Conservation (phyloP, 306 rosid species). For the Cucumis melo region DNA sequence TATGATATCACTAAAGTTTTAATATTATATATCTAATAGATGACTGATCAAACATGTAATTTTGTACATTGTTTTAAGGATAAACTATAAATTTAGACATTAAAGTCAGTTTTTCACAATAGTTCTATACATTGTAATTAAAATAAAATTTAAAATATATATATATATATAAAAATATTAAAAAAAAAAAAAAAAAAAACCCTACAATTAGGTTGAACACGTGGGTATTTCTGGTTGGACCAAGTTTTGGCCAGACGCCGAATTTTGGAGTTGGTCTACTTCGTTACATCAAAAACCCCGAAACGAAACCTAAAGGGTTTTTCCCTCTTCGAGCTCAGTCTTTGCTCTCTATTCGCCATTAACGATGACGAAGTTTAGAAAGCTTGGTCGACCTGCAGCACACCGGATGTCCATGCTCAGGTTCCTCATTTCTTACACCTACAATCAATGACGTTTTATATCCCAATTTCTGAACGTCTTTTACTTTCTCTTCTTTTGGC, state of each 20-base stretch:
- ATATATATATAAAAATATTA: too few relatives aligned
- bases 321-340: constrained; percentile 2
- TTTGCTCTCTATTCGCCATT: not conserved
- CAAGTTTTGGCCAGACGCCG: not conserved
- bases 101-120: too few relatives aligned
- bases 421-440: constrained; percentile 11
- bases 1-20: too few relatives aligned
- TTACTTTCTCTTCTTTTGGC: not conserved
- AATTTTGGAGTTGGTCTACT: not conserved
- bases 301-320: not conserved
- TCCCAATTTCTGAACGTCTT: not conserved
- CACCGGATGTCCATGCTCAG: constrained; percentile 91
- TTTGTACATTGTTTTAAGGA: too few relatives aligned
- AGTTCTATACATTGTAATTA: too few relatives aligned
- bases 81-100: too few relatives aligned
- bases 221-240: not conserved
- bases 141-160: too few relatives aligned
- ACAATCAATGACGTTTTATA: not conserved
- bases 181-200: too few relatives aligned
- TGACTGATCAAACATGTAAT: too few relatives aligned
- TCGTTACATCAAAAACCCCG: not conserved
- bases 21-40: too few relatives aligned
- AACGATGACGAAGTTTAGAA: constrained; percentile 83
- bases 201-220: not conserved
- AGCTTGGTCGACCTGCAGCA: constrained; percentile 52